Conservation (phyloP, 768 basidiomycete species). For the Boletus reticuloceps region DNA sequence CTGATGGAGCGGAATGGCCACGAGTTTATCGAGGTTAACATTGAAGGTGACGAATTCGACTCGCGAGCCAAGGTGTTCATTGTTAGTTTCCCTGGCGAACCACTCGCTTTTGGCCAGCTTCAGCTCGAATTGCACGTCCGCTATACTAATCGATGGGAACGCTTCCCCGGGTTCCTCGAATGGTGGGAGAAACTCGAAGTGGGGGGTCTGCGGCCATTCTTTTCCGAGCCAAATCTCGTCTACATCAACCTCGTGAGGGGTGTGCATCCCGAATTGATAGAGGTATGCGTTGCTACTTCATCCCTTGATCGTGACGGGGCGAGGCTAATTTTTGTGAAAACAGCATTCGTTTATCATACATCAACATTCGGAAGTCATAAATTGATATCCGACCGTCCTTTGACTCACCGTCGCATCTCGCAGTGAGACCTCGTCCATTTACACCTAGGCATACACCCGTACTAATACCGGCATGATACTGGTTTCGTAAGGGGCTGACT, state of each 20-base stretch:
- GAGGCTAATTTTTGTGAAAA: not conserved
- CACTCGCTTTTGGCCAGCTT: conserved; percentile 69
- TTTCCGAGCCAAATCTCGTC: conserved; percentile 56
- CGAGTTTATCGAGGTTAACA: conserved; percentile 68
- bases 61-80: conserved; percentile 50
- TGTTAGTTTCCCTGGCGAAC: conserved; percentile 36
- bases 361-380: conserved; percentile 48
- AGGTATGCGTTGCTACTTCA: conserved; percentile 27
- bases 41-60: conserved; percentile 68
- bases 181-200: conserved; percentile 75
- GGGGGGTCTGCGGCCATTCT: conserved; percentile 70
- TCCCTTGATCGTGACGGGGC: not conserved
- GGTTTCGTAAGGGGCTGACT: too few species aligned
- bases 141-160: conserved; percentile 46
- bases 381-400: conserved; percentile 29
- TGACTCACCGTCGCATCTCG: not conserved
- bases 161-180: conserved; percentile 52
- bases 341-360: conserved; percentile 45
- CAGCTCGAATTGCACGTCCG: conserved; percentile 64
- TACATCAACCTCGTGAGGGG: conserved; percentile 41
- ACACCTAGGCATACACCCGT: conserved; percentile 1
- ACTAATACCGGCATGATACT: conserved; percentile 11
- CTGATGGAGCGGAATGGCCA: conserved; percentile 63
- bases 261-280: conserved; percentile 38
- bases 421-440: conserved; percentile 5